Evolutionary conservation across 225 moss, liverwort and hornwort species (phyloP).

Genomic region (Sphagnum contortum): DNA sequence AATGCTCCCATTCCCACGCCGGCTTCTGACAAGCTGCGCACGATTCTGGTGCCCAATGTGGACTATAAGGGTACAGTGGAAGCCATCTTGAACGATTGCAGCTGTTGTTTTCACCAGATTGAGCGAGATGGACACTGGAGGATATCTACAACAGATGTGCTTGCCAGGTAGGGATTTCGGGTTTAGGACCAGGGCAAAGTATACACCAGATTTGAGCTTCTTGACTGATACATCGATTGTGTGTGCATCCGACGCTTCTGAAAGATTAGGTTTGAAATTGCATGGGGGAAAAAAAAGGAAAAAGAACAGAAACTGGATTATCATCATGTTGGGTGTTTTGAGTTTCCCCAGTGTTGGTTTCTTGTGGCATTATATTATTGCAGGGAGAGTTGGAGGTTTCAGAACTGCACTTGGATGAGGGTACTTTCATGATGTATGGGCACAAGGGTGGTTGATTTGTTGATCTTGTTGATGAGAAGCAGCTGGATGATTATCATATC

Average conservation of each 20-base stretch:
- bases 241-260: too few relatives aligned
- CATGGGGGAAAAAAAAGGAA: too few relatives aligned
- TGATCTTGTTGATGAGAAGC: constrained; percentile 64
- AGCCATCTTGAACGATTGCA: constrained; percentile 66
- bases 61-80: constrained; percentile 60
- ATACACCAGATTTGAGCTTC: too few relatives aligned
- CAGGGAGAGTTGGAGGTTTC: constrained; percentile 68
- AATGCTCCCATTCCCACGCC: constrained; percentile 30
- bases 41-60: constrained; percentile 70
- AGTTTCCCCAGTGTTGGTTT: too few relatives aligned
- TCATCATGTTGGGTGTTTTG: too few relatives aligned
- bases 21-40: constrained; percentile 46
- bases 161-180: constrained; percentile 39
- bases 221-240: too few relatives aligned
- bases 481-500: constrained; percentile 81
- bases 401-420: constrained; percentile 82
- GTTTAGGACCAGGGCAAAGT: too few relatives aligned
- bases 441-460: constrained; percentile 68
- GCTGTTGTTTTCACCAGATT: constrained; percentile 71
- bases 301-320: too few relatives aligned
- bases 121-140: constrained; percentile 82
- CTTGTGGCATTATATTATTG: neutral
- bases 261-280: too few relatives aligned
- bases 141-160: constrained; percentile 78
- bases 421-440: constrained; percentile 67